Evolutionary conservation across 2,329 filamentous ascomycete genomes (phyloP).

Genomic region (Polychaeton citri): DNA sequence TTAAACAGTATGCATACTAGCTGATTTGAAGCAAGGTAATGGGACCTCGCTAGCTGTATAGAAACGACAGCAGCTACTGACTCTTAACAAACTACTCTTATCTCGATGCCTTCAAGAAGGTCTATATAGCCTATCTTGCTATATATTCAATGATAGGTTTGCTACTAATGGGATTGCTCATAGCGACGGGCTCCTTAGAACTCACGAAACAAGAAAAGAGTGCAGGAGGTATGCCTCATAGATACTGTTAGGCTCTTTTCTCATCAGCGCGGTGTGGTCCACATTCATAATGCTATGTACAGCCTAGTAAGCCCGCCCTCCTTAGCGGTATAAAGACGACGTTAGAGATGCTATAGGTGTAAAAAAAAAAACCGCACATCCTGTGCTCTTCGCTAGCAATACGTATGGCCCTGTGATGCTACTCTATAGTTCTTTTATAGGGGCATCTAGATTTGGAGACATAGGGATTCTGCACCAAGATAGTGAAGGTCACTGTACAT

Average conservation of each 20-base stretch:
- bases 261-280: constrained; percentile 24
- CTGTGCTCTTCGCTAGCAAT: constrained; percentile 45
- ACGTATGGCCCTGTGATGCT: constrained; percentile 48
- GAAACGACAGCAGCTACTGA: constrained; percentile 28
- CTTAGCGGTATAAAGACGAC: constrained; percentile 10
- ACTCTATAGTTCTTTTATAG: constrained; percentile 32
- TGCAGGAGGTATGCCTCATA: constrained; percentile 8
- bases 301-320: constrained; percentile 9
- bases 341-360: constrained; percentile 4
- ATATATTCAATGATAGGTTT: constrained; percentile 1
- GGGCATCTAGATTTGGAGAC: constrained; percentile 29
- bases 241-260: constrained; percentile 17
- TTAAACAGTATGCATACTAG: constrained; percentile 17
- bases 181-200: constrained; percentile 22
- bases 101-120: constrained; percentile 16
- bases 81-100: constrained; percentile 8
- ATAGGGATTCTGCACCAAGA: constrained; percentile 33
- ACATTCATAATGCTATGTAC: constrained; percentile 22
- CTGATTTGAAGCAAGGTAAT: constrained; percentile 16
- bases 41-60: constrained; percentile 18
- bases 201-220: constrained; percentile 9
- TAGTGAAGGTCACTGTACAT: constrained; percentile 17
- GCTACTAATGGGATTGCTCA: constrained; percentile 20
- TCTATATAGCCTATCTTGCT: constrained; percentile 11
- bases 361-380: constrained; percentile 34